Base-by-base conservation (phyloP, 345 rosid genomes). In the Gossypium herbaceum region DNA sequence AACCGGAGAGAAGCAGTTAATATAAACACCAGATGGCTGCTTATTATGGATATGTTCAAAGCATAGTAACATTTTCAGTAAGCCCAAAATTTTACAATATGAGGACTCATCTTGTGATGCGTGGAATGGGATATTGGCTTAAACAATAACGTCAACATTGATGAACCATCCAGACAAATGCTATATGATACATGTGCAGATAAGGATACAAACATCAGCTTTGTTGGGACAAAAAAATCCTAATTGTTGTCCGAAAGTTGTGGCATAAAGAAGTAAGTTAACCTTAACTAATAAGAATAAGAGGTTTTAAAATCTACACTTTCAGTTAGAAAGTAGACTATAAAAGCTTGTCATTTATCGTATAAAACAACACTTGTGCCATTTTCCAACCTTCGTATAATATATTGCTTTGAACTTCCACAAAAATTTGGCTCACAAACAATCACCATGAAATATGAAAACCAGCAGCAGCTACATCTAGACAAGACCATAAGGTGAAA, bases 361-460 rank as follows among this genome's bases (percentile, higher is more conserved):
- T 17, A 47, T 16, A 17, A 63, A 22, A 43, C 12, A 71, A 17
- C 10, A 24, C 6, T 15, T 5, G 54, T 62, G 19, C 47, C n/a
- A 2, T 63, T 54, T 12, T 51, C 47, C 45, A 58, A 67, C 24
- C 25, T n/a, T 17, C 56, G 7, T 29, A 10, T 9, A 9, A 57
- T 27, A 44, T 58, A 19, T 67, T 57, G 73, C 73, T 29, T 44
- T 56, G 43, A 57, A 68, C 51, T 74, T 16, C 41, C 16, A 78
- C n/a, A 25, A 15, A 11, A 39, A 20, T 62, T 76, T 63, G 65
- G 63, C n/a, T 25, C 24, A 51, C 59, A 69, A 25, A 27, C 43
- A 1, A 51, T 69, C 59, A 51, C 16, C 9, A 9, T 20, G 39
- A 50, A 68, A 10, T 50, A 50, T 52, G 44, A 69, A 27, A 69